These are phyloP conservation scores for Thelonectria rubi DNA, from an alignment of 2,329 filamentous ascomycete species.

Conservation along the genomic window DNA sequence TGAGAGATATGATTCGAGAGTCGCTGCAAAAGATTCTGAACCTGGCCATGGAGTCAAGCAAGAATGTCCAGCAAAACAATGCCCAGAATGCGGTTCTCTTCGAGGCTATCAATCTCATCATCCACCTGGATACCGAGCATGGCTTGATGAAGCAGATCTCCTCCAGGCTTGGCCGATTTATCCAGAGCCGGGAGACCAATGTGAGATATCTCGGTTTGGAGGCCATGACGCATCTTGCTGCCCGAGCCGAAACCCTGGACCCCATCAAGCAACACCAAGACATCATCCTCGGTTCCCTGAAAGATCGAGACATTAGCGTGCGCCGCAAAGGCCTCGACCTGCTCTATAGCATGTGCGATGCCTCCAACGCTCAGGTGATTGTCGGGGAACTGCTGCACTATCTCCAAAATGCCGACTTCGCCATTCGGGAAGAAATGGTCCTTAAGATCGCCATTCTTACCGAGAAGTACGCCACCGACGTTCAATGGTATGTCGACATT, in stretches of 20 bases:
- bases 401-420: constrained; percentile 95
- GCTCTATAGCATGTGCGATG: constrained; percentile 99
- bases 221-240: constrained; percentile 97
- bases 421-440: constrained; percentile 98
- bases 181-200: constrained; percentile 96
- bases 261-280: constrained; percentile 98
- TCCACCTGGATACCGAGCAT: constrained; percentile 95
- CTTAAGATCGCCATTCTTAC: constrained; percentile 98
- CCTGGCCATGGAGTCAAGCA: constrained; percentile 89
- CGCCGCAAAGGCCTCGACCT: constrained; percentile 94
- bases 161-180: constrained; percentile 88
- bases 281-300: constrained; percentile 92
- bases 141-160: constrained; percentile 97
- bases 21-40: constrained; percentile 92
- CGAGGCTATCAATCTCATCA: constrained; percentile 98
- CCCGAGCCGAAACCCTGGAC: constrained; percentile 90
- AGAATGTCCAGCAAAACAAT: constrained; percentile 99
- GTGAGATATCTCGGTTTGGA: constrained; percentile 95
- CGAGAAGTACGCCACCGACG: constrained; percentile 97
- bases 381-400: constrained; percentile 94
- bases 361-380: constrained; percentile 91
- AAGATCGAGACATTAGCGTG: constrained; percentile 96
- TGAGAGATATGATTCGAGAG: constrained; percentile 90
- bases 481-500: constrained; percentile 99
- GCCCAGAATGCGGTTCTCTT: constrained; percentile 98